Evolutionary conservation across 768 basidiomycete species (phyloP).

Genomic region (Obba rivulosa): DNA sequence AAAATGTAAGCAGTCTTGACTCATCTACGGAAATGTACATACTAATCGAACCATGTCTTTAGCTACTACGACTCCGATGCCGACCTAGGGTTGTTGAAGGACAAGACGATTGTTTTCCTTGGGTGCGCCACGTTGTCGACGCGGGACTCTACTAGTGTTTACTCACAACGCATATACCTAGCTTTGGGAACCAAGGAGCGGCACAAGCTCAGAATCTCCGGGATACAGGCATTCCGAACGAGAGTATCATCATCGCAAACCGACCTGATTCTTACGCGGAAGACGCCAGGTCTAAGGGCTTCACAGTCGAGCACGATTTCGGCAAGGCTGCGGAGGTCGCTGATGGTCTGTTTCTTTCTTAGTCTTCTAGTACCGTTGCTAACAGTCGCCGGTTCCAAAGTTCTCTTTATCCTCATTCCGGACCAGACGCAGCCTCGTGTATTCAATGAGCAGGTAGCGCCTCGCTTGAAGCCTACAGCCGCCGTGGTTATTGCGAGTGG

Average conservation of each 20-base stretch:
- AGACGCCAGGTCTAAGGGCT: slow-evolving; percentile 51
- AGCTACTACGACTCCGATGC: slow-evolving; percentile 63
- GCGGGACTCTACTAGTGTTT: background rate
- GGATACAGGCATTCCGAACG: slow-evolving; percentile 57
- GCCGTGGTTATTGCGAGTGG: slow-evolving; percentile 58
- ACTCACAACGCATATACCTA: slow-evolving; percentile 14
- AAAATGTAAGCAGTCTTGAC: slow-evolving; percentile 42
- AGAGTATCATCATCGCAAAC: slow-evolving; percentile 56
- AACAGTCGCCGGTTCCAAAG: too few relatives aligned
- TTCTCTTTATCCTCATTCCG: slow-evolving; percentile 56
- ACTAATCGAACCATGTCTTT: background rate
- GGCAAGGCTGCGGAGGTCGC: slow-evolving; percentile 48
- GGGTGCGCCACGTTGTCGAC: slow-evolving; percentile 33
- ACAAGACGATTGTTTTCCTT: slow-evolving; percentile 54
- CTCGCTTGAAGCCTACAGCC: slow-evolving; percentile 41
- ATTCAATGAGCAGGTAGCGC: slow-evolving; percentile 52
- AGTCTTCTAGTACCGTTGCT: too few relatives aligned
- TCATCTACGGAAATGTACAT: background rate
- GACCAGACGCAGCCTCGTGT: slow-evolving; percentile 60
- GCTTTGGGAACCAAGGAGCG: slow-evolving; percentile 63
- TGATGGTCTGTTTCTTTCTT: slow-evolving; percentile 37
- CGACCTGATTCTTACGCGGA: slow-evolving; percentile 52
- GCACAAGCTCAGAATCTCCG: slow-evolving; percentile 63
- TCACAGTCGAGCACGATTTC: slow-evolving; percentile 54
- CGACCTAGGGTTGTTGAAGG: slow-evolving; percentile 40